Percentiles rank a stretch among this genome's conserved stretches.
Conservation (phyloP, 2,329 filamentous ascomycete species). For the Cadophora luteo-olivacea region DNA sequence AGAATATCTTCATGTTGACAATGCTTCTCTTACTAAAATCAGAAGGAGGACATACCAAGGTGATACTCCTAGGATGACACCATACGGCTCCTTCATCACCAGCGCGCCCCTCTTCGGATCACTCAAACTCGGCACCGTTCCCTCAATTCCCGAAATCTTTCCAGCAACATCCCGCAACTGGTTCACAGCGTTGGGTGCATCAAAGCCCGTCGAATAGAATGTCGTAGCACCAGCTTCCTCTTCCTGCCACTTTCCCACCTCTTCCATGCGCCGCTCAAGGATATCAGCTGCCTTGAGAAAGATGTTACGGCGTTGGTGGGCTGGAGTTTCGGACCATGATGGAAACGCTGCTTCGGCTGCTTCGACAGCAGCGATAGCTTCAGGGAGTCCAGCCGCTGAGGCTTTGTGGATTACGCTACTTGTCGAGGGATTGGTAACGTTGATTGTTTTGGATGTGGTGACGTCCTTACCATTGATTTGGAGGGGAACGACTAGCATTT, state of each 20-base stretch:
- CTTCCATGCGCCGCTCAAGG: slow-evolving; percentile 56
- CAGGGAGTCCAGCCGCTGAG: slow-evolving; percentile 43
- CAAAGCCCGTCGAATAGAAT: slow-evolving; percentile 41
- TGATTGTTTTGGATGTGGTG: slow-evolving; percentile 50
- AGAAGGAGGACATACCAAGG: slow-evolving; percentile 56
- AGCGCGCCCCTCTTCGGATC: slow-evolving; percentile 62
- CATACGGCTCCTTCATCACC: slow-evolving; percentile 69
- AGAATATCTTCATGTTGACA: not conserved
- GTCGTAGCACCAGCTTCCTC: slow-evolving; percentile 42
- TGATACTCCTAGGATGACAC: slow-evolving; percentile 66
- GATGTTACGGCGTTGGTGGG: slow-evolving; percentile 58
- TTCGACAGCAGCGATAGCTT: slow-evolving; percentile 59
- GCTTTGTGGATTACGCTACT: slow-evolving; percentile 46
- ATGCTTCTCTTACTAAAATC: not conserved
- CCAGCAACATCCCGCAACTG: slow-evolving; percentile 51
- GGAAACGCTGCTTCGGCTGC: slow-evolving; percentile 62
- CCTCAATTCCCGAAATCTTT: slow-evolving; percentile 45
- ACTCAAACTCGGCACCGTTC: slow-evolving; percentile 44
- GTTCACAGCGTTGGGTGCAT: slow-evolving; percentile 45
- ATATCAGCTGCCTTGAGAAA: slow-evolving; percentile 61
- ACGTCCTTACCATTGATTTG: slow-evolving; percentile 56
- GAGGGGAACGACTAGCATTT: slow-evolving; percentile 49
- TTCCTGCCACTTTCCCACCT: slow-evolving; percentile 60
- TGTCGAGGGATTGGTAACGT: slow-evolving; percentile 57
- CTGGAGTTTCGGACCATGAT: slow-evolving; percentile 62